Percentiles rank a stretch among this genome's conserved stretches.
Conservation (phyloP, 2,329 filamentous ascomycete genomes). For the Escovopsis weberi region DNA sequence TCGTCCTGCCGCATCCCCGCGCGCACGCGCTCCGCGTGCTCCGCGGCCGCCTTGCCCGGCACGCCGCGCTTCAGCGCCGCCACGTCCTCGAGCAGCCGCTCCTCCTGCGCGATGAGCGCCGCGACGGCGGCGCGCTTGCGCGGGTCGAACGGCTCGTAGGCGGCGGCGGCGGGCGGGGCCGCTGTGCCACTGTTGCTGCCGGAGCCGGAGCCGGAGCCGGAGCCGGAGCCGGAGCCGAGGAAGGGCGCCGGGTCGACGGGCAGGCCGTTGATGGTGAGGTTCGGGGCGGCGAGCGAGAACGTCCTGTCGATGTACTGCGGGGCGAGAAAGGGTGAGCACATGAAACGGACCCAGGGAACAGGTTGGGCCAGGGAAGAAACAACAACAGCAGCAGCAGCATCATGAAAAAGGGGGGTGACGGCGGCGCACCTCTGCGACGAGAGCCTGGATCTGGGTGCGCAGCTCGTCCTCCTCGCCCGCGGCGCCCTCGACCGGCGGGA, state of each 20-base stretch:
- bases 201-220: slow-evolving; percentile 9
- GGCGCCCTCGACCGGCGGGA: slow-evolving; percentile 45
- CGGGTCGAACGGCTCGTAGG: slow-evolving; percentile 46
- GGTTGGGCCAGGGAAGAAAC: no score
- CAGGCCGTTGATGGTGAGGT: slow-evolving; percentile 50
- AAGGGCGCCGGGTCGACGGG: slow-evolving; percentile 27
- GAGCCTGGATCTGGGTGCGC: slow-evolving; percentile 41
- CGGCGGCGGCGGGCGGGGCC: slow-evolving; percentile 11
- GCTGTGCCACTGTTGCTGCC: no score
- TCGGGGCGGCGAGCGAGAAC: slow-evolving; percentile 42
- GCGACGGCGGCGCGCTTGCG: slow-evolving; percentile 44
- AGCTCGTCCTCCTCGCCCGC: slow-evolving; percentile 38
- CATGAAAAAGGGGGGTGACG: not conserved
- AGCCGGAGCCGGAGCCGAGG: no score
- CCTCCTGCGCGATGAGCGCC: slow-evolving; percentile 45
- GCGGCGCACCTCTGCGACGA: slow-evolving; percentile 40
- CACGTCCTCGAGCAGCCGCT: slow-evolving; percentile 49
- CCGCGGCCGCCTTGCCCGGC: slow-evolving; percentile 28
- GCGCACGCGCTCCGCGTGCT: slow-evolving; percentile 26
- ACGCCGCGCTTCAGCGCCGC: slow-evolving; percentile 42
- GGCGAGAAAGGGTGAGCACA: no score
- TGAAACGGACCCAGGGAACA: no score
- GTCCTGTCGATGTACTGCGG: slow-evolving; percentile 45
- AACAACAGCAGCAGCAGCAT: not conserved
- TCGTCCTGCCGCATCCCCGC: slow-evolving; percentile 32